A percentile compares a stretch with the other conserved stretches of the same genome.
Conservation (phyloP, 179 eudicot species). For the Camellia oleifera region DNA sequence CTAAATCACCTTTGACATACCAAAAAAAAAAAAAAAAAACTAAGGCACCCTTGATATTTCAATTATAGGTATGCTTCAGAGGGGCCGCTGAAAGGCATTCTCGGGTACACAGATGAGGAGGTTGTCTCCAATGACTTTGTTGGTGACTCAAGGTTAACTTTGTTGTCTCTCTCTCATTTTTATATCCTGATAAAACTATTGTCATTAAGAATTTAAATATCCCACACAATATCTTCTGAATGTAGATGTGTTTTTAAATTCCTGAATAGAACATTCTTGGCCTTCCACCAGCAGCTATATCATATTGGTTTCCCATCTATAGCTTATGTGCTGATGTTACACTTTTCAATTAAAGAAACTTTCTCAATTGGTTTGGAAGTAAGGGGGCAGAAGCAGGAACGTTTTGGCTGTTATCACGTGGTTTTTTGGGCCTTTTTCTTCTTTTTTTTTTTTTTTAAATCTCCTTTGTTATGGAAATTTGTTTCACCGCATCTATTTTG, state of each 20-base stretch:
- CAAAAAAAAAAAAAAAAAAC: background rate
- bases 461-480: background rate
- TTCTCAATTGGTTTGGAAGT: background rate
- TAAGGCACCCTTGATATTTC: background rate
- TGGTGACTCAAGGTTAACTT: conserved; percentile 74
- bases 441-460: background rate
- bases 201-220: too few relatives aligned
- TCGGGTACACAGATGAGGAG: conserved; percentile 93
- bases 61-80: conserved; percentile 67
- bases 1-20: background rate
- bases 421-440: too few relatives aligned
- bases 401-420: too few relatives aligned
- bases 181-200: background rate
- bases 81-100: conserved; percentile 85
- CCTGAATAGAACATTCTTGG: background rate
- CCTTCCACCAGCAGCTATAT: too few relatives aligned
- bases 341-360: background rate
- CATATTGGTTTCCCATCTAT: background rate
- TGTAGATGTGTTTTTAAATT: background rate
- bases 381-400: background rate
- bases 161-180: background rate
- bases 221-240: too few relatives aligned
- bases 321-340: background rate
- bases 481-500: too few relatives aligned
- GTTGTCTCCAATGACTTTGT: conserved; percentile 93